These are phyloP conservation scores for Rheum nobile DNA, from an alignment of 148 eudicot genomes.

Conservation along the genomic window DNA sequence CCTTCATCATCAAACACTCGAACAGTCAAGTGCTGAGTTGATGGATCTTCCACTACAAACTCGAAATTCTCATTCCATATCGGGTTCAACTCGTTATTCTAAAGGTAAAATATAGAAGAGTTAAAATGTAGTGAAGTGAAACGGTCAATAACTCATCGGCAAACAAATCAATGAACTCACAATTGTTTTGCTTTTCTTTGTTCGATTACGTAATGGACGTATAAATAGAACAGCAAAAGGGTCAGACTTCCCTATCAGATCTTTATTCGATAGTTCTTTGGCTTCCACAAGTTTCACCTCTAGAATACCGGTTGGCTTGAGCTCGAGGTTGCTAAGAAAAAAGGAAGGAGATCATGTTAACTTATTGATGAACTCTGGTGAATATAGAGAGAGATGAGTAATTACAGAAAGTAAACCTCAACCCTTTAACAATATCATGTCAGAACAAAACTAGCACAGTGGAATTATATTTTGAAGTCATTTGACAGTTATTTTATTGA, in stretches of 20 bases:
- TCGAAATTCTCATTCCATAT: constrained; percentile 91
- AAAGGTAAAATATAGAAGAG: not conserved
- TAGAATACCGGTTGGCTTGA: constrained; percentile 70
- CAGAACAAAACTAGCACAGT: too few species aligned
- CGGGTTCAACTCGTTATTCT: constrained; percentile 72
- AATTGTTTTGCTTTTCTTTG: constrained; percentile 57
- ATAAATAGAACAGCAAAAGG: constrained; percentile 61
- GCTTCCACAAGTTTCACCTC: constrained; percentile 86
- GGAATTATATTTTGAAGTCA: too few species aligned
- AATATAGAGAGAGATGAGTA: not conserved
- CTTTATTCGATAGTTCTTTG: constrained; percentile 67
- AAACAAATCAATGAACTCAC: constrained; percentile 27
- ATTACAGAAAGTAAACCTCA: not conserved
- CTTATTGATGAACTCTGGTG: not conserved
- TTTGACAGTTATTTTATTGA: too few species aligned
- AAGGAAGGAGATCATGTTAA: not conserved
- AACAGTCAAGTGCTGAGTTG: constrained; percentile 68
- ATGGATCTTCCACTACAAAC: constrained; percentile 67
- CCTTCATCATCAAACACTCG: constrained; percentile 88
- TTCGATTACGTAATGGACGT: constrained; percentile 60
- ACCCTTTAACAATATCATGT: too few species aligned
- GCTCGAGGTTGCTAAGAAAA: constrained; percentile 46
- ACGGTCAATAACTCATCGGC: not conserved
- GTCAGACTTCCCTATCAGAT: constrained; percentile 82
- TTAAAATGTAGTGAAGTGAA: not conserved